A percentile compares a stretch with the other conserved stretches of the same genome.
These are phyloP conservation scores for Diutina catenulata DNA, from an alignment of 1,139 yeast genomes.

Conservation along the genomic window DNA sequence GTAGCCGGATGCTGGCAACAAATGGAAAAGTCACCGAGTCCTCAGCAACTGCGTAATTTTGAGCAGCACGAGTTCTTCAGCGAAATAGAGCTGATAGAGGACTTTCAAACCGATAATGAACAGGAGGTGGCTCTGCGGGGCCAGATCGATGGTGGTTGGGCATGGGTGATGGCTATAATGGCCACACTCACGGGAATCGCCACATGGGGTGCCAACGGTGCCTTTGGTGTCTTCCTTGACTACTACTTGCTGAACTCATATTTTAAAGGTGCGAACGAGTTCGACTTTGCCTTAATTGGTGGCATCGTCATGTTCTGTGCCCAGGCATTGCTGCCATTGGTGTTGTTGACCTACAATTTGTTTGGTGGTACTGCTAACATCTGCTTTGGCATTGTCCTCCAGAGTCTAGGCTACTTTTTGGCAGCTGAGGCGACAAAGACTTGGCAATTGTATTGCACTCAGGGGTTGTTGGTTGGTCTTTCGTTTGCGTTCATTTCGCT, in stretches of 20 bases:
- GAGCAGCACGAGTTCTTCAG: too few relatives aligned
- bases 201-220: constrained; percentile 69
- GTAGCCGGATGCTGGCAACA: too few relatives aligned
- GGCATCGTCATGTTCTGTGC: constrained; percentile 55
- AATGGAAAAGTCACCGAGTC: too few relatives aligned
- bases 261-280: constrained; percentile 45
- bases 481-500: constrained; percentile 39
- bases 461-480: constrained; percentile 54
- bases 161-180: too few relatives aligned
- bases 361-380: constrained; percentile 17
- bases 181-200: constrained; percentile 32
- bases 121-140: too few relatives aligned
- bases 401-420: constrained; percentile 45
- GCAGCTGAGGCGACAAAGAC: constrained; percentile 53
- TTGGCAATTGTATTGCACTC: constrained; percentile 57
- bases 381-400: constrained; percentile 34
- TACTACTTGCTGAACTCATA: constrained; percentile 35
- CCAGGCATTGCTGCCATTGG: constrained; percentile 46
- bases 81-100: too few relatives aligned
- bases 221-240: constrained; percentile 56
- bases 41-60: too few relatives aligned
- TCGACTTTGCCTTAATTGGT: constrained; percentile 59
- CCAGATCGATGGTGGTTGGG: too few relatives aligned
- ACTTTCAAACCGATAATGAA: too few relatives aligned
- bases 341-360: constrained; percentile 20